Conservation (phyloP, 139 green algal genomes). For the Eudorina sp. region DNA sequence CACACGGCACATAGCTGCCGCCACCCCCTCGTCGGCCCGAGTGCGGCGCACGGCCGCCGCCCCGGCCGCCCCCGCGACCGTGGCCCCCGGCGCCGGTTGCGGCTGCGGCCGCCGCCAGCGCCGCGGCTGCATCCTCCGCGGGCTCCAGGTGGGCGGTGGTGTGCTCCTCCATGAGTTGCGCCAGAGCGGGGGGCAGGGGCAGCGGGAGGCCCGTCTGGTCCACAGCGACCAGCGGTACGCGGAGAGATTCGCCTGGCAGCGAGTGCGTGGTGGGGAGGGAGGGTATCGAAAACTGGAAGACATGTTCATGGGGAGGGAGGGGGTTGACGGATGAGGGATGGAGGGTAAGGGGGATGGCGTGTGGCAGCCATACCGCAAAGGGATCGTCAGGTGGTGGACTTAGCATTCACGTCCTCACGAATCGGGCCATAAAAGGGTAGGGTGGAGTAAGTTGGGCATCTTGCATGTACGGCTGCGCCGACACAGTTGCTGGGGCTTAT, state of each 20-base stretch:
- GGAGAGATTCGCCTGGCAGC: not conserved
- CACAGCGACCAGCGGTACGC: slow-evolving; percentile 11
- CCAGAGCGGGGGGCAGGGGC: not conserved
- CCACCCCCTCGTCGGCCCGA: not conserved
- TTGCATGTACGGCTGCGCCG: no score
- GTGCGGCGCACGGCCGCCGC: not conserved
- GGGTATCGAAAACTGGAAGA: no score
- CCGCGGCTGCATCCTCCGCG: not conserved
- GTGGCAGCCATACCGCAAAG: no score
- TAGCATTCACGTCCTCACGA: no score
- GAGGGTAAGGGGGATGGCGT: no score
- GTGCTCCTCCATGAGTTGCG: not conserved
- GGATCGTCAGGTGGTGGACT: no score
- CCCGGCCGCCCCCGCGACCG: not conserved
- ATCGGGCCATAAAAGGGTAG: no score
- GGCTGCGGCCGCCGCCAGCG: not conserved
- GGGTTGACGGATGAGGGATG: no score
- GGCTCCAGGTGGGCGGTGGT: not conserved
- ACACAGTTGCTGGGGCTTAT: no score
- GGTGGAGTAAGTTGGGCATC: no score
- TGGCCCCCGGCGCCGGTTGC: not conserved
- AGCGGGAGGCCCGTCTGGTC: slow-evolving; percentile 13
- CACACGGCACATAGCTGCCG: not conserved
- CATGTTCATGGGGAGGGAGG: no score
- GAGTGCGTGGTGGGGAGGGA: not conserved